phyloP scores from a whole-genome alignment of 2,329 filamentous ascomycete species.

The Colletotrichum trifolii region DNA sequence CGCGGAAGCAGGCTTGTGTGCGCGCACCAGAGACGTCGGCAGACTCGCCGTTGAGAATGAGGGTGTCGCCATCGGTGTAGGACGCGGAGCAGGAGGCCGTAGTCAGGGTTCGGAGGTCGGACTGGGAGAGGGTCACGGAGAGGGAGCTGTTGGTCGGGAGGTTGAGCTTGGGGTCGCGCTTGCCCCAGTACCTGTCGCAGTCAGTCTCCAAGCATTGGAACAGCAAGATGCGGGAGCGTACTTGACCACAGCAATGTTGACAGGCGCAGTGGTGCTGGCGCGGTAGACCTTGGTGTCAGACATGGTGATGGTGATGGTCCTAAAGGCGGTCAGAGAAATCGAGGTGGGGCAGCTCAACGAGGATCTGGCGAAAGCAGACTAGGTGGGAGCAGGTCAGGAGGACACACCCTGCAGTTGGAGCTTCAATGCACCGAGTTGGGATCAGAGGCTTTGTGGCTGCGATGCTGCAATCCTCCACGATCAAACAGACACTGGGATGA shows the following conservation, averaged over 20 bases:
- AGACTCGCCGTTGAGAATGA: slow-evolving; percentile 84
- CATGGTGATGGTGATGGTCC: slow-evolving; percentile 46
- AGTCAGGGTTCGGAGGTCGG: slow-evolving; percentile 93
- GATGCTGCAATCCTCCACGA: neutral
- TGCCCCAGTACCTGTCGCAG: slow-evolving; percentile 83
- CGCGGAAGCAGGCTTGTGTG: slow-evolving; percentile 93
- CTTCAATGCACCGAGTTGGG: neutral
- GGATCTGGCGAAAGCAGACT: slow-evolving; percentile 2
- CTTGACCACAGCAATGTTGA: slow-evolving; percentile 99
- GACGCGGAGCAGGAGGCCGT: slow-evolving; percentile 88
- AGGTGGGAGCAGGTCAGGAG: neutral
- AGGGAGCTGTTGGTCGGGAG: slow-evolving; percentile 98
- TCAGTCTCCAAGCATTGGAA: slow-evolving; percentile 52
- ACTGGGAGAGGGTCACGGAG: slow-evolving; percentile 94
- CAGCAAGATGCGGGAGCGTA: slow-evolving; percentile 51
- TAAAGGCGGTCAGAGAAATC: slow-evolving; percentile 38
- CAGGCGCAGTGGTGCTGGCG: slow-evolving; percentile 94
- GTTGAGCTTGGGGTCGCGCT: slow-evolving; percentile 92
- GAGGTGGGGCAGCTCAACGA: neutral
- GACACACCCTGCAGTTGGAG: neutral
- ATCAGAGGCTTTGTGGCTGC: neutral
- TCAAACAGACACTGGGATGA: slow-evolving; percentile 17
- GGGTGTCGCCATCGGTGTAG: slow-evolving; percentile 74
- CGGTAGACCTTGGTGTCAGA: slow-evolving; percentile 76
- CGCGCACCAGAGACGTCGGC: slow-evolving; percentile 90